These are phyloP conservation scores for Russula foetens DNA, from an alignment of 768 basidiomycete species.

Conservation along the genomic window DNA sequence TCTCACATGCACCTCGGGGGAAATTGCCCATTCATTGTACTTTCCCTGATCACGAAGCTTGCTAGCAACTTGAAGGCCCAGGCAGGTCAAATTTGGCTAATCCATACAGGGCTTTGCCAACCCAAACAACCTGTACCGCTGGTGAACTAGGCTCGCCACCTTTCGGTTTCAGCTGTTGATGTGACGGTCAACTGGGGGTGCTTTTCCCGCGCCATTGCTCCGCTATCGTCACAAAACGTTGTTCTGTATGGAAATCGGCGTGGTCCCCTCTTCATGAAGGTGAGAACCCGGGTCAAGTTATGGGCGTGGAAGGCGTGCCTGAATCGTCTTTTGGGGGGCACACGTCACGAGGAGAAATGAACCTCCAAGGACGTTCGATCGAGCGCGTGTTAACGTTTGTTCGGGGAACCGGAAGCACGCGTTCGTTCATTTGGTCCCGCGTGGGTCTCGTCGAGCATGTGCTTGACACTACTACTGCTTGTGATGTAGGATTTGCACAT, in stretches of 20 bases:
- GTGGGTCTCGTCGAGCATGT: slow-evolving; percentile 13
- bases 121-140: background rate
- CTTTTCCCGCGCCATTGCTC: background rate
- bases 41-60: no score
- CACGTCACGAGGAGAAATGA: slow-evolving; percentile 21
- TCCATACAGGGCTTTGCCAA: background rate
- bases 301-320: slow-evolving; percentile 16
- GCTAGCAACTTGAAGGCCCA: no score
- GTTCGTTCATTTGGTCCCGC: slow-evolving; percentile 1
- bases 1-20: background rate
- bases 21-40: no score
- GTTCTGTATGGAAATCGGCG: background rate
- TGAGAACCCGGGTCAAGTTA: slow-evolving; percentile 1
- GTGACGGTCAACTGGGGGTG: slow-evolving; percentile 3
- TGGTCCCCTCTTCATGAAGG: background rate
- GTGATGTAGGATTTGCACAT: background rate
- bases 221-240: background rate
- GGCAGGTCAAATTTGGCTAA: no score
- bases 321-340: slow-evolving; percentile 16
- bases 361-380: slow-evolving; percentile 12
- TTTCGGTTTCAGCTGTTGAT: slow-evolving; percentile 5
- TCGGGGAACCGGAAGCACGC: slow-evolving; percentile 6
- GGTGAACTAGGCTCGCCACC: background rate
- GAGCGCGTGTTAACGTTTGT: slow-evolving; percentile 7
- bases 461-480: no score